Base-by-base conservation (phyloP, 257 asterid genomes). In the Scutellaria galericulata region DNA sequence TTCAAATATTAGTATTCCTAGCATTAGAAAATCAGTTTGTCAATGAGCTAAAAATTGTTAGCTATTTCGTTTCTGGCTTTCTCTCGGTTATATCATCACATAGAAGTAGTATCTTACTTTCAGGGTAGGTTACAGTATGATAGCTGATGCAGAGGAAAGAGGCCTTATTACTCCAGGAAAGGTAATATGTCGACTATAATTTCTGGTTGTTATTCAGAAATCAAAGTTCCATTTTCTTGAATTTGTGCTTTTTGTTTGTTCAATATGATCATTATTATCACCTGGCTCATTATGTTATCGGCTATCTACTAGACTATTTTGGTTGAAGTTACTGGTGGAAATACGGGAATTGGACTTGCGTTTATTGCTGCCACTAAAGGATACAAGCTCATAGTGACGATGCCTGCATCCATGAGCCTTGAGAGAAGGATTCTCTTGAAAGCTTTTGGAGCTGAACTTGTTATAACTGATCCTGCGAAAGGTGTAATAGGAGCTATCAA, bases 351-450 rank as follows among this genome's bases (percentile, higher is more conserved):
- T 64, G 99, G 97, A 46, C 95, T 94, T 44, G 97, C 99, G 48
- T 91, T 91, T 78, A 88, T 94, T 70, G 99, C 99, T 78, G 97
- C 99, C 70, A 86, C 97, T 41, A 91, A 78, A 81, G 98, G 98
- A 75, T 94, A 94, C 83, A 92, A 89, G 80, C 96, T 94, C 80
- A 94, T 94, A 78, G 76, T 94, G 82, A 88, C 98, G 7, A 91
- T 94, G 99, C 99, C 99, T 18, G 82, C 96, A 11, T 89, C 99
- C 77, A 94, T 91, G 98, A 91, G 97, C 85, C 91, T 89, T 63
- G 99, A 94, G 84, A 89, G 99, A 81, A 88, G 93, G 85, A 96
- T 94, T 69, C 89, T 94, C 77, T 76, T 94, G 79, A 94, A 84
- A 80, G 99, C 99, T 75, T 94, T 94, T 68, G 99, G 99, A 75